Evolutionary conservation across 73 alveolate species (phyloP).

Genomic region (Tetrahymena thermophila): DNA sequence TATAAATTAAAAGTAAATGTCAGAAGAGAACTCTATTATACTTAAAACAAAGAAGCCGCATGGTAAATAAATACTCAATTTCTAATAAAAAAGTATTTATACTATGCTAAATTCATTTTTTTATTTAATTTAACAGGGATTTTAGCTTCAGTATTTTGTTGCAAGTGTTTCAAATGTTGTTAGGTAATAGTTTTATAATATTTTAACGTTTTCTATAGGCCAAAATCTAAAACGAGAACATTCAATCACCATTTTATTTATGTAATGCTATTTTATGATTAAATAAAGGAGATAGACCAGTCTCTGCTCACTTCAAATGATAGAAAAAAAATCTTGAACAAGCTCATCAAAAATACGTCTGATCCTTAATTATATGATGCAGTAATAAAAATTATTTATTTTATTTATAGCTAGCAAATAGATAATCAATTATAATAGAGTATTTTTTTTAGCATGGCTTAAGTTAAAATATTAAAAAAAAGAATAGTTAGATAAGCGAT

Average conservation of each 20-base stretch:
- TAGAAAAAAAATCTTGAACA: neutral
- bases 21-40: neutral
- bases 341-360: neutral
- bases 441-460: no score
- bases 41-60: neutral
- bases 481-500: neutral
- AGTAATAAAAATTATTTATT: neutral
- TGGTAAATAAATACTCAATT: neutral
- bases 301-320: neutral
- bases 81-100: neutral
- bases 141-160: neutral
- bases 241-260: neutral
- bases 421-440: no score
- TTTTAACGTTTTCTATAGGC: neutral
- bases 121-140: neutral
- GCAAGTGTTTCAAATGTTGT: neutral
- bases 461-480: neutral
- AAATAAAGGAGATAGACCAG: neutral
- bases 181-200: neutral
- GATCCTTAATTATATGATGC: neutral
- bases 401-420: neutral
- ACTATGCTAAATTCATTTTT: neutral
- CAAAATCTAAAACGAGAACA: neutral
- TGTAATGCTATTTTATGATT: neutral
- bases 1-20: neutral